These are phyloP conservation scores for Tetrapisispora fleetii DNA, from an alignment of 805 yeast genomes.

Conservation along the genomic window DNA sequence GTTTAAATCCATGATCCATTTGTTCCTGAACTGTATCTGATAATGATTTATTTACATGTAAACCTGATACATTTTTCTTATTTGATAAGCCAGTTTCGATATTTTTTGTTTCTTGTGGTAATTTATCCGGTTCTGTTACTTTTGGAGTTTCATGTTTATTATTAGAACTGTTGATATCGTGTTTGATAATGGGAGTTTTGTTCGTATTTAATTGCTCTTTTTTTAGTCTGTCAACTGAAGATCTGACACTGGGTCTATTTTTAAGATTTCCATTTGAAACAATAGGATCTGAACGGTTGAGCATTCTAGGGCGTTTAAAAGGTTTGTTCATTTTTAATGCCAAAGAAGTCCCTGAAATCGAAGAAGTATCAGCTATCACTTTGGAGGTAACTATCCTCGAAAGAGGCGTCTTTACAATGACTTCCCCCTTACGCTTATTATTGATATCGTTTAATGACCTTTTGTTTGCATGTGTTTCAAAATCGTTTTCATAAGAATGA, in stretches of 20 bases:
- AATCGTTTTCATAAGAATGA: background rate
- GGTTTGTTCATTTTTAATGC: conserved; percentile 24
- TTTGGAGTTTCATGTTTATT: no score
- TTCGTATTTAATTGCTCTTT: no score
- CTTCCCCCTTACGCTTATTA: background rate
- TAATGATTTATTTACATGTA: no score
- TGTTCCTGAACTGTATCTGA: no score
- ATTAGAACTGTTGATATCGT: background rate
- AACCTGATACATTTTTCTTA: no score
- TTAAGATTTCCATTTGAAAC: background rate
- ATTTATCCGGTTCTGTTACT: no score
- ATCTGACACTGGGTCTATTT: conserved; percentile 10
- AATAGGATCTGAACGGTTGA: background rate
- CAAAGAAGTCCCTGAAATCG: conserved; percentile 3
- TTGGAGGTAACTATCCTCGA: background rate
- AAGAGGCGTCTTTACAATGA: background rate
- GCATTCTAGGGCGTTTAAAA: conserved; percentile 21
- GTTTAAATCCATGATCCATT: no score
- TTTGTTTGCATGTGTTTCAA: background rate
- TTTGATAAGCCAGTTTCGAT: no score
- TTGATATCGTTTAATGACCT: background rate
- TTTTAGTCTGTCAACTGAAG: no score
- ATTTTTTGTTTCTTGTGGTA: no score
- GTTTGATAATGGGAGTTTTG: no score
- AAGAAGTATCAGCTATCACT: background rate